A percentile compares a stretch with the other conserved stretches of the same genome.
Evolutionary conservation across 306 rosid genomes (phyloP).

Genomic region (Prunus padus): DNA sequence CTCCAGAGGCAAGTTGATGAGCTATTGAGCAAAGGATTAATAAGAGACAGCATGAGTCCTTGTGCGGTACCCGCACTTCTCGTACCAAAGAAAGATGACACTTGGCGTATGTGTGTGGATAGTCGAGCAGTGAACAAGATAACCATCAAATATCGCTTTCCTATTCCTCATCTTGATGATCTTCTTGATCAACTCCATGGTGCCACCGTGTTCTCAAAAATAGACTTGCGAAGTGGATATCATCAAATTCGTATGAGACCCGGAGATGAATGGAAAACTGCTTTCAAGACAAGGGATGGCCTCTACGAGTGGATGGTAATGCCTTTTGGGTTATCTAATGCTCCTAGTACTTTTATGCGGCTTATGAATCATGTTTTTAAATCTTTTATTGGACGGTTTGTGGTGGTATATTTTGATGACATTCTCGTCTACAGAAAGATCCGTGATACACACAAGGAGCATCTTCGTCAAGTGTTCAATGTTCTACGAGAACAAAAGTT

Average conservation of each 20-base stretch:
- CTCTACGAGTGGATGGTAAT: not conserved
- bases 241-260: not conserved
- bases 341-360: not conserved
- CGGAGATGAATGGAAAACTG: not conserved
- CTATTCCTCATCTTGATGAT: not conserved
- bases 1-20: not conserved
- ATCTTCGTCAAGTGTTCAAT: not conserved
- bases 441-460: not conserved
- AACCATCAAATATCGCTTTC: not conserved
- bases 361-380: not conserved
- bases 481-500: not conserved
- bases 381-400: not conserved
- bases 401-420: not conserved
- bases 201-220: not conserved
- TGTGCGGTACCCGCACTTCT: not conserved
- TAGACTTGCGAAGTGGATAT: too few relatives aligned
- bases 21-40: not conserved
- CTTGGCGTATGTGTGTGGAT: not conserved
- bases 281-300: not conserved
- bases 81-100: not conserved
- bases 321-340: slow-evolving; percentile 7
- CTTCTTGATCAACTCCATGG: slow-evolving; percentile 1
- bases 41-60: not conserved
- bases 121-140: slow-evolving; percentile 2
- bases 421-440: not conserved